Evolutionary conservation across 768 basidiomycete species (phyloP).

Genomic region (Daedaleopsis nitida): DNA sequence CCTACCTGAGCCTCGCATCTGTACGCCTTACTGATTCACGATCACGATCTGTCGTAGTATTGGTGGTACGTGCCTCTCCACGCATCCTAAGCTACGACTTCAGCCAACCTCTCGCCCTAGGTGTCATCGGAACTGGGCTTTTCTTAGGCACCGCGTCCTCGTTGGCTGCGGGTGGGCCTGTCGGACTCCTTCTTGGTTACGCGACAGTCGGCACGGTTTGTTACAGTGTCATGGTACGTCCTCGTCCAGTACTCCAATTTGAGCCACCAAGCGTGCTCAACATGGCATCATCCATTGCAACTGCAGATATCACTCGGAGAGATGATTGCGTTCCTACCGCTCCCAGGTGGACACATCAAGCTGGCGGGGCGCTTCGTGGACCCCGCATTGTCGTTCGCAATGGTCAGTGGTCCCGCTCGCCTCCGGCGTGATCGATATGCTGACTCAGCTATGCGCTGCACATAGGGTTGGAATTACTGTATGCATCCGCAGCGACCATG

Average conservation of each 20-base stretch:
- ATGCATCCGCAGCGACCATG: constrained; percentile 7
- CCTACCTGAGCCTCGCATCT: neutral
- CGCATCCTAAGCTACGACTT: neutral
- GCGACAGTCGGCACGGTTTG: constrained; percentile 65
- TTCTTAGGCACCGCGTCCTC: constrained; percentile 55
- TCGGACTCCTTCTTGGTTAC: constrained; percentile 78
- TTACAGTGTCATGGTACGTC: constrained; percentile 66
- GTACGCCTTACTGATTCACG: neutral
- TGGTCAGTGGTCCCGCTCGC: constrained; percentile 38
- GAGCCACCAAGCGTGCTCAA: neutral
- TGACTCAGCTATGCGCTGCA: constrained; percentile 15
- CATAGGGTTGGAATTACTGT: constrained; percentile 58
- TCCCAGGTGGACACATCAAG: constrained; percentile 81
- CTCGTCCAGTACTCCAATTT: neutral
- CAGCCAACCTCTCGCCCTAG: constrained; percentile 17
- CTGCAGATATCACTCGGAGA: constrained; percentile 65
- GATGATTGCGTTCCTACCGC: constrained; percentile 78
- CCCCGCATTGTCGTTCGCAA: constrained; percentile 60
- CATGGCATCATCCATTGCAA: constrained; percentile 4
- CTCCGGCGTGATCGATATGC: neutral
- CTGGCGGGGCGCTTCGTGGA: constrained; percentile 83
- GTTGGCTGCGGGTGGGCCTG: constrained; percentile 46
- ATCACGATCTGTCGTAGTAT: constrained; percentile 22
- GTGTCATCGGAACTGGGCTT: constrained; percentile 47
- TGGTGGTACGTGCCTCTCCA: constrained; percentile 28